Evolutionary conservation across 129 eudicot genomes (phyloP), one percentile per base, ranked within the genome.

Genomic region (Tanacetum coccineum): DNA sequence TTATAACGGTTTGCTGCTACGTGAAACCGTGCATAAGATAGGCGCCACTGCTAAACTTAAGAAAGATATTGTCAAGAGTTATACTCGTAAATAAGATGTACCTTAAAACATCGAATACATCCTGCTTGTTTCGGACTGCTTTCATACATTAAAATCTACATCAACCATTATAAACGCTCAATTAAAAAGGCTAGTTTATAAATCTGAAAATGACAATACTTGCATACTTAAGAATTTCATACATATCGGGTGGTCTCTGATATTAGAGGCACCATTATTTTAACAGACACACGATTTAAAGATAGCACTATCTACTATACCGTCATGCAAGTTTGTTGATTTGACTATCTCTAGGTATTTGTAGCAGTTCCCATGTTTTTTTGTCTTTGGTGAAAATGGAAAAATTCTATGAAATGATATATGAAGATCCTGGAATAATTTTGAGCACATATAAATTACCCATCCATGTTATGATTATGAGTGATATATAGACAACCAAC

Each of bases 401-500:
- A 30, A 4, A 30, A 4, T 69, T 26, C 13, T 53, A 32, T 52
- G 14, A 52, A 26, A 49, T 17, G 13, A 48, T 15, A 26, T 28
- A 50, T 32, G 28, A 67, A 6, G 50, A 20, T 11, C 17, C 55
- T 21, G 42, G 19, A 44, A 44, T 19, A 44, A 10, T 56, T 70
- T 68, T n/a, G 56, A 54, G 22, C 19, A 55, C 25, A 40, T 40
- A 20, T 22, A 26, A 22, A 6, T 20, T 69, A 47, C 53, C 13
- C 14, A 42, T 42, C 26, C 20, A 36, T 54, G 20, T 53, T 68
- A 32, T 68, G 39, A 21, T 51, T 54, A 55, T 55, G 40, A n/a
- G 64, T 54, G 63, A 68, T 68, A 17, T 18, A 53, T 13, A 21
- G 7, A 26, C 28, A 26, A 13, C 64, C 36, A 54, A 54, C 21